Percentiles rank a stretch among this genome's conserved stretches.
Evolutionary conservation across 352 stramenopile species (phyloP).

Genomic region (Globisporangium perplexum): DNA sequence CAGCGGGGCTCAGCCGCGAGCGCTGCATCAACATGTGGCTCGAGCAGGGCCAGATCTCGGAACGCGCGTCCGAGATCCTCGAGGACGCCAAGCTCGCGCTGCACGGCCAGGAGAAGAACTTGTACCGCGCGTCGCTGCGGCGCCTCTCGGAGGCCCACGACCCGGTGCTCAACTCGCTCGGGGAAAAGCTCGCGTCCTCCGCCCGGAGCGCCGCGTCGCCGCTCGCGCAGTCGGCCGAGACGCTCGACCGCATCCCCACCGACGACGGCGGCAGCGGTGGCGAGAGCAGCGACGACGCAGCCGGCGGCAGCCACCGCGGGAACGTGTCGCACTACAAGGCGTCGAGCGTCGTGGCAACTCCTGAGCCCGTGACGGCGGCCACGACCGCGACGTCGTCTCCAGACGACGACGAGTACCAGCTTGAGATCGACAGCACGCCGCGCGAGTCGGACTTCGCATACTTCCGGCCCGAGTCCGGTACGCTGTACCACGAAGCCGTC

Average conservation of each 20-base stretch:
- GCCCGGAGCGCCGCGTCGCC: conserved; percentile 17
- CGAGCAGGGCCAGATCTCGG: conserved; percentile 75
- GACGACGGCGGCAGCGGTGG: conserved; percentile 1
- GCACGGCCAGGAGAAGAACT: conserved; percentile 79
- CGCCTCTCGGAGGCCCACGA: conserved; percentile 67
- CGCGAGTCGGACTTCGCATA: conserved; percentile 20
- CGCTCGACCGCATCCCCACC: neutral
- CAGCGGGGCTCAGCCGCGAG: conserved; percentile 31
- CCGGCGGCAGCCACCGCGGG: neutral
- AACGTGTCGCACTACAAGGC: conserved; percentile 5
- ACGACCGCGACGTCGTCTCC: conserved; percentile 1
- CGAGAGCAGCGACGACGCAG: neutral
- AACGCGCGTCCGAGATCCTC: conserved; percentile 74
- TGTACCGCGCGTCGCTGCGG: conserved; percentile 57
- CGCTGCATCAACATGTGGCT: conserved; percentile 79
- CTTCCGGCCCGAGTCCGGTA: conserved; percentile 55
- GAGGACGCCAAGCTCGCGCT: conserved; percentile 74
- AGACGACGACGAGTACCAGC: conserved; percentile 4
- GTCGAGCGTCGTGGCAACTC: neutral
- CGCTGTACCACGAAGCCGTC: conserved; percentile 76
- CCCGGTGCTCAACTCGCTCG: conserved; percentile 54
- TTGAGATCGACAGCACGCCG: conserved; percentile 10
- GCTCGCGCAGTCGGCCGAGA: conserved; percentile 14
- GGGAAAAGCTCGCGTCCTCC: conserved; percentile 51
- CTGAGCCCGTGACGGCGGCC: conserved; percentile 1